phyloP scores from a whole-genome alignment of 768 basidiomycete genomes.

The Suillus bovinus region DNA sequence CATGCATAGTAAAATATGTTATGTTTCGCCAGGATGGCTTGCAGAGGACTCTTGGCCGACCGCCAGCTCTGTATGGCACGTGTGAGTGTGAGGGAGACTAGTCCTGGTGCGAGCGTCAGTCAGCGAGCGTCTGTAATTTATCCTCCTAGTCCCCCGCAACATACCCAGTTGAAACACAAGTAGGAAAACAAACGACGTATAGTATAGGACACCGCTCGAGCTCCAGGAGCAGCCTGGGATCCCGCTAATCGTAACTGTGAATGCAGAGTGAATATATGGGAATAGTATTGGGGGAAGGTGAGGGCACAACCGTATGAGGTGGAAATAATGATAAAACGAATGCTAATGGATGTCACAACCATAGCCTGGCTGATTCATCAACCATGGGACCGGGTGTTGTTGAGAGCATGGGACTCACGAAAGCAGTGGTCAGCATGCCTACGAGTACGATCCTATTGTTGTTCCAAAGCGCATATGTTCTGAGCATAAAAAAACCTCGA shows the following conservation, averaged over 20 bases:
- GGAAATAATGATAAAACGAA: neutral
- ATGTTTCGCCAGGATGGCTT: neutral
- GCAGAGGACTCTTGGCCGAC: neutral
- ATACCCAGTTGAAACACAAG: neutral
- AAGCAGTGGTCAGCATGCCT: neutral
- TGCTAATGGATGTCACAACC: neutral
- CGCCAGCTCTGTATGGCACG: neutral
- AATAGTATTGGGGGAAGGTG: neutral
- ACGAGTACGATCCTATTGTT: neutral
- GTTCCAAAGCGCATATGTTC: neutral
- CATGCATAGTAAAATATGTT: neutral
- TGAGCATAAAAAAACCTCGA: neutral
- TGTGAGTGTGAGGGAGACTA: neutral
- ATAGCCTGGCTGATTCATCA: neutral
- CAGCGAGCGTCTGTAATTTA: neutral
- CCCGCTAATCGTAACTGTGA: neutral
- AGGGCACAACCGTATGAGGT: neutral
- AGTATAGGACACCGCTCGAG: neutral
- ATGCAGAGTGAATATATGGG: neutral
- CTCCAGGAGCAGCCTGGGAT: neutral
- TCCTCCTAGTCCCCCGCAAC: neutral
- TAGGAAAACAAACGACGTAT: neutral
- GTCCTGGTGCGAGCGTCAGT: neutral
- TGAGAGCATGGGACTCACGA: neutral
- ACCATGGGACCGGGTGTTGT: neutral